A percentile compares a stretch with the other conserved stretches of the same genome.
phyloP scores from a whole-genome alignment of 345 rosid species.

The Moricandia arvensis region DNA sequence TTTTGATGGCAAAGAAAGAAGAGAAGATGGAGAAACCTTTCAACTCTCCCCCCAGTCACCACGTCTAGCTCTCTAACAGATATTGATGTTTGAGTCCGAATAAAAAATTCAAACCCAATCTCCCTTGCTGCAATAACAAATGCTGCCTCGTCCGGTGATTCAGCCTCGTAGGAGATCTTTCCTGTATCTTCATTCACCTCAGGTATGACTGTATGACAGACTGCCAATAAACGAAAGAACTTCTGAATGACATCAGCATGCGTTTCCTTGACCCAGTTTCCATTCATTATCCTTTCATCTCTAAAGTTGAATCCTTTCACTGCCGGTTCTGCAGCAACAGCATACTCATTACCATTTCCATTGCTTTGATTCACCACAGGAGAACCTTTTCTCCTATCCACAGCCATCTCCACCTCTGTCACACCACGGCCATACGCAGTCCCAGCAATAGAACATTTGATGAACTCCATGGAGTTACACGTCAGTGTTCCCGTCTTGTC shows the following conservation, averaged over 20 bases:
- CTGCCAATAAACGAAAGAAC: constrained; percentile 71
- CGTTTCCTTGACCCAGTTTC: constrained; percentile 71
- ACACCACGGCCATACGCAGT: constrained; percentile 77
- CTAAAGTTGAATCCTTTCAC: constrained; percentile 86
- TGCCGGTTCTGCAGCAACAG: constrained; percentile 32
- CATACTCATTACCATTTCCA: constrained; percentile 35
- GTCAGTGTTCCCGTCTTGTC: constrained; percentile 98
- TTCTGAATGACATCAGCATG: constrained; percentile 61
- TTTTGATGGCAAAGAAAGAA: constrained; percentile 5
- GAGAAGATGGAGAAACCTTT: constrained; percentile 49
- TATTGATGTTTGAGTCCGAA: constrained; percentile 73
- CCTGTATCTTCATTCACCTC: constrained; percentile 80
- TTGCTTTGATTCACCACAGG: neutral
- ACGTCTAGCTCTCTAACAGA: constrained; percentile 61
- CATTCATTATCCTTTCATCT: constrained; percentile 79
- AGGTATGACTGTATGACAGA: constrained; percentile 94
- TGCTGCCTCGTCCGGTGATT: constrained; percentile 95
- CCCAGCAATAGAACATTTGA: constrained; percentile 91
- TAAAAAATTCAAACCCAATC: constrained; percentile 79
- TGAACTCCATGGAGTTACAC: constrained; percentile 98
- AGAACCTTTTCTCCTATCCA: constrained; percentile 38
- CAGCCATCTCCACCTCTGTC: constrained; percentile 84
- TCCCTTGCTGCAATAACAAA: constrained; percentile 97
- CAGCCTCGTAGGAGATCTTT: constrained; percentile 83
- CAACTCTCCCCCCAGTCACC: constrained; percentile 53